Conservation (phyloP, 495 filamentous ascomycete genomes). For the Aspergillus bridgeri region DNA sequence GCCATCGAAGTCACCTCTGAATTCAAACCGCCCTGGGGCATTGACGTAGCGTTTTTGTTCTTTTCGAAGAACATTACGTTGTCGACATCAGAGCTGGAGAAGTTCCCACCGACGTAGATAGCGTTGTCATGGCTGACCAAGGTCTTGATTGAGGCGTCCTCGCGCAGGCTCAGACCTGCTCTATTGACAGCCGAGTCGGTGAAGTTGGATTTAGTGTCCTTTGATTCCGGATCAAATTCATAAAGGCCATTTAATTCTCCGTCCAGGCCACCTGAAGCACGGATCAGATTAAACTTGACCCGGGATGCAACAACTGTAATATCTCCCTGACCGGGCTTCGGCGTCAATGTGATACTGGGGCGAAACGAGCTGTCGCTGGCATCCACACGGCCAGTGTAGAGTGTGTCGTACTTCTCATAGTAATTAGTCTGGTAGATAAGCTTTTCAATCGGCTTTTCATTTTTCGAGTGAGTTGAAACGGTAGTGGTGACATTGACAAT, state of each 20-base stretch:
- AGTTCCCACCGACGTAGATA: conserved; percentile 82
- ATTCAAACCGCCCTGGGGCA: conserved; percentile 75
- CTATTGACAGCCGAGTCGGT: conserved; percentile 67
- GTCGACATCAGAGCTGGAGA: conserved; percentile 58
- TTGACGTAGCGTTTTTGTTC: conserved; percentile 55
- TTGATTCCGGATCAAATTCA: conserved; percentile 72
- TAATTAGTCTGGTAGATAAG: conserved; percentile 82
- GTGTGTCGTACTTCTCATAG: conserved; percentile 89
- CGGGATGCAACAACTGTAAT: conserved; percentile 82
- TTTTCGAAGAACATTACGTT: conserved; percentile 72
- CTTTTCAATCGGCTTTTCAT: conserved; percentile 38
- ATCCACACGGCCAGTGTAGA: conserved; percentile 83
- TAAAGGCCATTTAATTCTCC: conserved; percentile 85
- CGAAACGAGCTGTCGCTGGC: conserved; percentile 69
- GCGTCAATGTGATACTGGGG: conserved; percentile 75
- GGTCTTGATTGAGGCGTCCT: conserved; percentile 61
- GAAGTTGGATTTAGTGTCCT: conserved; percentile 55
- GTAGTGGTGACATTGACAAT: conserved; percentile 74
- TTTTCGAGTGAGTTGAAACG: conserved; percentile 50
- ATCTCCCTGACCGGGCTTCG: conserved; percentile 60
- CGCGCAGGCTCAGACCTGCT: conserved; percentile 64
- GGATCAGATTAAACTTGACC: conserved; percentile 71
- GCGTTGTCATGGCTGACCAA: conserved; percentile 56
- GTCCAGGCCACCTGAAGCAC: conserved; percentile 38
- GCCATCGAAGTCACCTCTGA: conserved; percentile 70